These are phyloP conservation scores for Hyaloscypha bicolor DNA, from an alignment of 495 filamentous ascomycete species.

Conservation along the genomic window DNA sequence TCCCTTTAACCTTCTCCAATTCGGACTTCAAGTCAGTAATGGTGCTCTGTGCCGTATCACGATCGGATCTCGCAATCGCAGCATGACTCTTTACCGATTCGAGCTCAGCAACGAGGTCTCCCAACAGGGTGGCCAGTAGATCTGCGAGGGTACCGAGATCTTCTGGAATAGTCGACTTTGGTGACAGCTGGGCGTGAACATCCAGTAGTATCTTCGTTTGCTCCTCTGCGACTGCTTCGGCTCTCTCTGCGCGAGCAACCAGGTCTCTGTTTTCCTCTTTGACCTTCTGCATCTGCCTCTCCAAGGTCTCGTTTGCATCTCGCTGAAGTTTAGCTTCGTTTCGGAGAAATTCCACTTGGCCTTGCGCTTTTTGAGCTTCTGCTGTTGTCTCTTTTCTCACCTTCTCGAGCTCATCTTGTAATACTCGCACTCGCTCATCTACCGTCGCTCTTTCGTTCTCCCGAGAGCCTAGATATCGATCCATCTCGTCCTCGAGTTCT, in stretches of 20 bases:
- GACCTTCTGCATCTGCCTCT: slow-evolving; percentile 53
- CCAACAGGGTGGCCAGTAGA: slow-evolving; percentile 61
- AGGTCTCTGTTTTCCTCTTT: slow-evolving; percentile 54
- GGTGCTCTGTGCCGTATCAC: slow-evolving; percentile 42
- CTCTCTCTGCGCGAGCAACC: slow-evolving; percentile 37
- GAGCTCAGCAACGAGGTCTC: slow-evolving; percentile 51
- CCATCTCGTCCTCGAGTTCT: slow-evolving; percentile 87
- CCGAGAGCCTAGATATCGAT: slow-evolving; percentile 77
- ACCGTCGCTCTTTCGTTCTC: slow-evolving; percentile 73
- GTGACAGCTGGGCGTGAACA: slow-evolving; percentile 62
- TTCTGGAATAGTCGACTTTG: slow-evolving; percentile 54
- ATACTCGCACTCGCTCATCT: slow-evolving; percentile 67
- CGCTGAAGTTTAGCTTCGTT: slow-evolving; percentile 57
- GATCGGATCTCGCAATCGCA: slow-evolving; percentile 45
- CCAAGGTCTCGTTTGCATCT: slow-evolving; percentile 54
- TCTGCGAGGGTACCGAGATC: slow-evolving; percentile 63
- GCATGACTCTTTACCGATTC: slow-evolving; percentile 47
- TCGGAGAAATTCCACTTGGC: slow-evolving; percentile 55
- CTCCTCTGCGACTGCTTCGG: slow-evolving; percentile 38
- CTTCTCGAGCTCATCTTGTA: slow-evolving; percentile 71
- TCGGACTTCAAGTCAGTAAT: slow-evolving; percentile 43
- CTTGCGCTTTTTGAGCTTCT: slow-evolving; percentile 57
- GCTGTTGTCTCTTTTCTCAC: slow-evolving; percentile 57
- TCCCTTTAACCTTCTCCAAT: slow-evolving; percentile 47
- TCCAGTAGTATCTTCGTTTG: slow-evolving; percentile 61